These are phyloP conservation scores for Fusarium longipes DNA, from an alignment of 2,329 filamentous ascomycete species.

Conservation along the genomic window DNA sequence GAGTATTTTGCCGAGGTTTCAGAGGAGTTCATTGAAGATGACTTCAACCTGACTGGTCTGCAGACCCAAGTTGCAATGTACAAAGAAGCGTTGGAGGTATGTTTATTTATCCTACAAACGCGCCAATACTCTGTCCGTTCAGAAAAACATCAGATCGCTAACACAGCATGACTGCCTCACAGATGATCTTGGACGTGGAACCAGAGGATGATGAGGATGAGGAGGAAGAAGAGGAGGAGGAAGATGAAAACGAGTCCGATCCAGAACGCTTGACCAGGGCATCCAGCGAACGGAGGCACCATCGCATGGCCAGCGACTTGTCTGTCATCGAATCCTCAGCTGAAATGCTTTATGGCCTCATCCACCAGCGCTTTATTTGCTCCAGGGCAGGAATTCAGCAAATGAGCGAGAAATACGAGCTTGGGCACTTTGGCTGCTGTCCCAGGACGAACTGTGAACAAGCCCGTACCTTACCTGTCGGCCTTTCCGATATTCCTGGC, in stretches of 20 bases:
- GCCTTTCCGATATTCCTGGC: constrained; percentile 92
- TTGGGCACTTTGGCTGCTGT: constrained; percentile 94
- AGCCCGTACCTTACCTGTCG: constrained; percentile 90
- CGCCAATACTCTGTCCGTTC: neutral
- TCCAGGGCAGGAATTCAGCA: constrained; percentile 96
- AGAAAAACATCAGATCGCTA: constrained; percentile 9
- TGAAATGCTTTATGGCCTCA: constrained; percentile 97
- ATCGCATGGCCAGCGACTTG: constrained; percentile 89
- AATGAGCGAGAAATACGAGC: constrained; percentile 99
- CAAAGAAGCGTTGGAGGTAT: constrained; percentile 92
- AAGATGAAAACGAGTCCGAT: constrained; percentile 77
- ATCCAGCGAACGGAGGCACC: constrained; percentile 77
- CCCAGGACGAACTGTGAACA: constrained; percentile 94
- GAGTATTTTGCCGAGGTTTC: constrained; percentile 99
- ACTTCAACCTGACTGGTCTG: constrained; percentile 97
- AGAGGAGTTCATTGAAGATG: constrained; percentile 99
- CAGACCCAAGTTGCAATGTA: constrained; percentile 98
- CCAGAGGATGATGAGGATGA: constrained; percentile 94
- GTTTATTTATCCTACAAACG: constrained; percentile 24
- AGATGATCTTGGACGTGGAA: constrained; percentile 98
- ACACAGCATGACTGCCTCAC: constrained; percentile 13
- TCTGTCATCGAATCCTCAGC: constrained; percentile 97
- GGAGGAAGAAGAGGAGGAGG: constrained; percentile 81
- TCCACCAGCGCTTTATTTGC: constrained; percentile 98
- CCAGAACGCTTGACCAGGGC: constrained; percentile 63